phyloP scores from a whole-genome alignment of 192 early-diverging fungal species.

The Coemansia sp. region DNA sequence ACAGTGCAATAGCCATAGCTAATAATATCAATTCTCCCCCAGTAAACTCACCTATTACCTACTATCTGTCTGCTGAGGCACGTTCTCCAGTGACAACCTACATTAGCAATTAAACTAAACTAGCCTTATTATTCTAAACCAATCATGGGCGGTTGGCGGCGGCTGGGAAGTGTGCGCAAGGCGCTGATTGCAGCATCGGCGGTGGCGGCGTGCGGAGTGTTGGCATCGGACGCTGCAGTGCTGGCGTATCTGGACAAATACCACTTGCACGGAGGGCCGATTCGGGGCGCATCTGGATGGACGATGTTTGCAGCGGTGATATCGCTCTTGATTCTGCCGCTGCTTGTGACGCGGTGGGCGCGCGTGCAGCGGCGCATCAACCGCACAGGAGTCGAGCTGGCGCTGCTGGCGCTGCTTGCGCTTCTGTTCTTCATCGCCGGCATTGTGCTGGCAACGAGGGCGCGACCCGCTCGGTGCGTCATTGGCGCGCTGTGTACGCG shows the following conservation, averaged over 20 bases:
- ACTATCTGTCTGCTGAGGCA: too few relatives aligned
- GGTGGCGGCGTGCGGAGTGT: conserved; percentile 4
- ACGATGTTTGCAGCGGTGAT: conserved; percentile 31
- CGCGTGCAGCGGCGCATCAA: conserved; percentile 31
- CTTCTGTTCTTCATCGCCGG: conserved; percentile 29
- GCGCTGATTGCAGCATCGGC: conserved; percentile 5
- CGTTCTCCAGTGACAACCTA: too few relatives aligned
- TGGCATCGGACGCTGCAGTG: conserved; percentile 19
- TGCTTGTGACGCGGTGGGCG: conserved; percentile 18
- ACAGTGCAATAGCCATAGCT: too few relatives aligned
- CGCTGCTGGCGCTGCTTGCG: conserved; percentile 14
- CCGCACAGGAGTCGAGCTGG: conserved; percentile 34
- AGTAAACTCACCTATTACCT: too few relatives aligned
- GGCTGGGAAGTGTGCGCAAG: conserved; percentile 20
- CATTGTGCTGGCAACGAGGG: conserved; percentile 27
- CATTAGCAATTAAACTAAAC: too few relatives aligned
- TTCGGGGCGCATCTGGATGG: conserved; percentile 23
- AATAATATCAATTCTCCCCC: too few relatives aligned
- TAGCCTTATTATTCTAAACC: neutral
- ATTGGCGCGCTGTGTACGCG: conserved; percentile 16
- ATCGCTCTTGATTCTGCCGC: conserved; percentile 15
- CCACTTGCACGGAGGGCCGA: neutral
- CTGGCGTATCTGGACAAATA: conserved; percentile 19
- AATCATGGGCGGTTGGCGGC: conserved; percentile 24
- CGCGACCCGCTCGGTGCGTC: conserved; percentile 16